Base-by-base conservation (phyloP, 1,284 basidiomycete species). In the Inonotus obliquus region DNA sequence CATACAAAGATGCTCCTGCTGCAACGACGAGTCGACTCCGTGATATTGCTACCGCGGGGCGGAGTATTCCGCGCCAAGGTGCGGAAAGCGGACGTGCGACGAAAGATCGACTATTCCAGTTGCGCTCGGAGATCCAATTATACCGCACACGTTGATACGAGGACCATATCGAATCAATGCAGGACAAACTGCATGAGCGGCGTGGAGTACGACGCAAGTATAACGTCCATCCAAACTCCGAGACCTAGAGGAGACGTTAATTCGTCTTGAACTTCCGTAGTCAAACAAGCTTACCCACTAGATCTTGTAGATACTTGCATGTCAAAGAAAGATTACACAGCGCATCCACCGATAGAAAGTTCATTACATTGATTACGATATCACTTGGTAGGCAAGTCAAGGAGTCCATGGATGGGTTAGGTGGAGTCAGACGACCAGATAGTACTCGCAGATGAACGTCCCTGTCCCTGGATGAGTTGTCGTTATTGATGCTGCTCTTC, bases 11-110 rank as follows among this genome's bases (percentile, higher is more conserved):
- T 63, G 74, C 76, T 3, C 86, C 87, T 13, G 86, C 84, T 7
- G 83, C 86, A 37, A 91, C 80, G 48, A 90, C 68, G 0, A 91
- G 73, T 11, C 83, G 76, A 21, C 81, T 81, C 10, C 73, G 62
- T 57, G 79, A 87, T 63, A 85, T 78, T 14, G 85, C 81, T n/a
- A 91, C 69, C 7, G 78, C 67, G 6, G 89, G 84, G 60, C 83
- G 84, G 5, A 81, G 72, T 68, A 81, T 87, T 41, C 75, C 77
- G 10, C 68, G 48, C 89, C 89, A 91, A 17, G 82, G 78, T 38
- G 75, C 76, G n/a, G 84, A 81, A 14, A 91, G 76, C 1, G 89
- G 89, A 2, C 86, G 81, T 2, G 88, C 87, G 39, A 87, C 73
- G 64, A 89, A 88, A 55, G 73, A 68, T 51, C 71, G 69, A 14